Base-by-base conservation (phyloP, 345 rosid species). In the Mangifera indica region DNA sequence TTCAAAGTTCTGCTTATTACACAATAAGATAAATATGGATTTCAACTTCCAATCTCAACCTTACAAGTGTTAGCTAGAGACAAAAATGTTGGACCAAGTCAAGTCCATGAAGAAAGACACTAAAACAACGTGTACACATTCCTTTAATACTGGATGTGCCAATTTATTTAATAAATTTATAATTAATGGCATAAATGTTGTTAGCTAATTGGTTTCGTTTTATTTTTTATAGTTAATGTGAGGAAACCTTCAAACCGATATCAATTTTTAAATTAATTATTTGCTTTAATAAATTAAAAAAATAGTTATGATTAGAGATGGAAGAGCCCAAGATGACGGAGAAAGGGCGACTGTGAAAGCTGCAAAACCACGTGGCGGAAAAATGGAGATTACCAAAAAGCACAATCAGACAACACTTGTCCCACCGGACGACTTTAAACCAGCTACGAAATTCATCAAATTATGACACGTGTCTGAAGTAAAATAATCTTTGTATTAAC, bases 371-470 rank as follows among this genome's bases (percentile, higher is more conserved):
- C 85, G 80, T 81, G 85, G 76, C 80, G 20, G 60, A 1, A 34
- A 55, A 29, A 3, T 37, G 53, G 69, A 5, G 68, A 15, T 20
- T 57, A 54, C 32, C n/a, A 14, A 17, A 68, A 74, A 80, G 76
- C 73, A 66, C 55, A 69, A 70, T 0, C 32, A 63, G 79, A 61
- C 66, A 60, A 79, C 48, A 56, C 6, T 8, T 72, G 81, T 54
- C 85, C 80, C 78, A 80, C 70, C 70, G 29, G 46, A 60, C 72
- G 73, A 78, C 81, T 76, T 80, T 63, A 20, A 14, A 20, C 8
- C 1, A 29, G 80, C 53, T 69, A 77, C 73, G 79, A 68, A 32
- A 66, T 32, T 42, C 8, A 45, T 37, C 45, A 1, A 10, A 4
- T n/a, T 11, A 0, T 0, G 71, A 53, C 86, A 82, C 88, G 82